These are phyloP conservation scores for Letharia columbiana DNA, from an alignment of 495 filamentous ascomycete species.

Conservation along the genomic window DNA sequence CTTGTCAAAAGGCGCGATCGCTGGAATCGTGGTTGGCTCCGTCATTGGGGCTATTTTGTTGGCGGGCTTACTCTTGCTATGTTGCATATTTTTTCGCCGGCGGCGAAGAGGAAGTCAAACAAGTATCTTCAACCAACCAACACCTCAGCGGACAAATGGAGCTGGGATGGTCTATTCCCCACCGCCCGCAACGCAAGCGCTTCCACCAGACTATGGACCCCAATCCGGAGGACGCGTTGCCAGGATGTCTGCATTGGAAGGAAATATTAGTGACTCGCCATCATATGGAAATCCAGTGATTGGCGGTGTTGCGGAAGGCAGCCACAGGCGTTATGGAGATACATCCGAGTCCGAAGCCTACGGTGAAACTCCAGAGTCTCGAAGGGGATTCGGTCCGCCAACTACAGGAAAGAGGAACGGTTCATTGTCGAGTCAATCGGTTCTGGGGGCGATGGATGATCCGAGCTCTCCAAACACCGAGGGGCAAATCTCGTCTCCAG, in stretches of 20 bases:
- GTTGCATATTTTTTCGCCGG: slow-evolving; percentile 42
- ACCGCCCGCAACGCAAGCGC: slow-evolving; percentile 28
- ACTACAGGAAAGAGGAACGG: slow-evolving; percentile 70
- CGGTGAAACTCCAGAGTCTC: slow-evolving; percentile 69
- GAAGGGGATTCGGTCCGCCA: slow-evolving; percentile 49
- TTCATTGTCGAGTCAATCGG: slow-evolving; percentile 82
- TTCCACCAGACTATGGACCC: slow-evolving; percentile 57
- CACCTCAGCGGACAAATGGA: slow-evolving; percentile 56
- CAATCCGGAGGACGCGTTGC: slow-evolving; percentile 85
- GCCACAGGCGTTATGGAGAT: slow-evolving; percentile 51
- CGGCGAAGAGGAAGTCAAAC: slow-evolving; percentile 51
- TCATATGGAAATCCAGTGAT: slow-evolving; percentile 39
- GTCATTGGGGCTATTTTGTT: slow-evolving; percentile 63
- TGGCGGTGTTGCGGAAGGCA: slow-evolving; percentile 30
- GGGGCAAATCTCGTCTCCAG: slow-evolving; percentile 72
- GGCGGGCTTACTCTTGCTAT: slow-evolving; percentile 51
- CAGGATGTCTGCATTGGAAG: slow-evolving; percentile 90
- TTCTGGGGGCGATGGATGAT: slow-evolving; percentile 58
- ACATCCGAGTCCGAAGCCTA: slow-evolving; percentile 76
- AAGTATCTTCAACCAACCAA: slow-evolving; percentile 76
- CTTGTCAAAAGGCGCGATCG: slow-evolving; percentile 76
- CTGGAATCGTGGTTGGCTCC: slow-evolving; percentile 80
- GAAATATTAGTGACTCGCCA: slow-evolving; percentile 51
- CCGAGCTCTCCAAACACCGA: slow-evolving; percentile 68
- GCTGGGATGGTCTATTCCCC: slow-evolving; percentile 42